A percentile compares a stretch with the other conserved stretches of the same genome.
These are phyloP conservation scores for Dujonia santamariae DNA, from an alignment of 1,139 yeast species.

Conservation along the genomic window DNA sequence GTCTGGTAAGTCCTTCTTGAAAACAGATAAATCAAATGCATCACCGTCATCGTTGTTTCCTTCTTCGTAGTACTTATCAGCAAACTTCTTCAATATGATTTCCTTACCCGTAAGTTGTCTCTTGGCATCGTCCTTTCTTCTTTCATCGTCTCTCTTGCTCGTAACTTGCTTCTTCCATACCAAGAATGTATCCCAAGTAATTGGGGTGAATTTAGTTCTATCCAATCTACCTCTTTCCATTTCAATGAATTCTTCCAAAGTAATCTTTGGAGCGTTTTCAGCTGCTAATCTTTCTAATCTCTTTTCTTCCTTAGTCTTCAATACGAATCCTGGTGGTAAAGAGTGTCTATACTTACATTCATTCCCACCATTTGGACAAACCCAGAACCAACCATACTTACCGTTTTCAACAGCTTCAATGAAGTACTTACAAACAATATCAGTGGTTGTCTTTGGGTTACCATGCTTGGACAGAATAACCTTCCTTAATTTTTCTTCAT, in stretches of 20 bases:
- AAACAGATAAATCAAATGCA: slow-evolving; percentile 71
- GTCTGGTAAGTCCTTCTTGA: slow-evolving; percentile 47
- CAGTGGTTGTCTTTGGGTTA: slow-evolving; percentile 91
- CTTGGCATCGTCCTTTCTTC: slow-evolving; percentile 50
- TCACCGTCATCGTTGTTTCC: slow-evolving; percentile 48
- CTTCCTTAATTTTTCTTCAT: slow-evolving; percentile 85
- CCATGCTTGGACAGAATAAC: slow-evolving; percentile 93
- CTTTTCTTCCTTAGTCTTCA: slow-evolving; percentile 95
- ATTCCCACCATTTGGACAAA: slow-evolving; percentile 92
- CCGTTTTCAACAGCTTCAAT: slow-evolving; percentile 97
- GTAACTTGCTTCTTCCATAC: slow-evolving; percentile 78
- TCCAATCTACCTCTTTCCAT: slow-evolving; percentile 88
- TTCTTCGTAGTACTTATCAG: slow-evolving; percentile 60
- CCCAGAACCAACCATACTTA: slow-evolving; percentile 99
- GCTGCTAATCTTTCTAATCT: slow-evolving; percentile 82
- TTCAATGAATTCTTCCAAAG: slow-evolving; percentile 93
- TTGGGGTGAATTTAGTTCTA: slow-evolving; percentile 76
- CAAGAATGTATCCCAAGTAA: slow-evolving; percentile 77
- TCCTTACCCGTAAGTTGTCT: slow-evolving; percentile 73
- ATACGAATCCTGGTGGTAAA: slow-evolving; percentile 94
- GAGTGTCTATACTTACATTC: slow-evolving; percentile 94
- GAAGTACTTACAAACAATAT: slow-evolving; percentile 88
- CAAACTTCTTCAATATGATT: slow-evolving; percentile 69
- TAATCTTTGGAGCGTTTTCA: slow-evolving; percentile 84
- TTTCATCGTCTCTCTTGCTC: slow-evolving; percentile 59